Conservation (phyloP, 257 asterid species). For the Agastache rugosa region DNA sequence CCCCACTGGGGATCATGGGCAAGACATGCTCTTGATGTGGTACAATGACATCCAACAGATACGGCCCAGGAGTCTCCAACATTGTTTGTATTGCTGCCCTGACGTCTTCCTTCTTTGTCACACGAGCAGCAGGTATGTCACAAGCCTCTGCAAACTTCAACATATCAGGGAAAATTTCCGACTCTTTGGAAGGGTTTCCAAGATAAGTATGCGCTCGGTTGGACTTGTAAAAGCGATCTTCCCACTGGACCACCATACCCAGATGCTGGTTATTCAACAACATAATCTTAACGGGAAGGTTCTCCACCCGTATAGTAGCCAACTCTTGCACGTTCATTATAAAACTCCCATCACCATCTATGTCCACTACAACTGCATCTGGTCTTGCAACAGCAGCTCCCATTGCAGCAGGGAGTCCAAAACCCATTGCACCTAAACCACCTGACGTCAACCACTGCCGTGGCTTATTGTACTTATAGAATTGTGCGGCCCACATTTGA, state of each 20-base stretch:
- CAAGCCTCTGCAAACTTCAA: conserved; percentile 81
- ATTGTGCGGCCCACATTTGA: conserved; percentile 95
- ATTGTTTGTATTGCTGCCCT: conserved; percentile 68
- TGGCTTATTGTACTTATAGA: conserved; percentile 73
- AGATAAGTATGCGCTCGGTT: conserved; percentile 82
- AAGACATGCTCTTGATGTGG: conserved; percentile 87
- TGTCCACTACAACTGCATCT: conserved; percentile 71
- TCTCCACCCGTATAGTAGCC: conserved; percentile 74
- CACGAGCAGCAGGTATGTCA: conserved; percentile 73
- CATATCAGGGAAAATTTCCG: conserved; percentile 73
- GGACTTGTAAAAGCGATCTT: conserved; percentile 80
- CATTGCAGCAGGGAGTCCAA: conserved; percentile 87
- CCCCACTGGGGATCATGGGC: conserved; percentile 92
- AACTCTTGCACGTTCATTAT: conserved; percentile 86
- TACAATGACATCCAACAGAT: conserved; percentile 79
- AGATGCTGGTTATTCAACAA: conserved; percentile 76
- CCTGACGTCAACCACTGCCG: conserved; percentile 80
- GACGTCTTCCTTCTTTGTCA: conserved; percentile 53
- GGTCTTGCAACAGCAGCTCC: conserved; percentile 91
- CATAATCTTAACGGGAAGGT: conserved; percentile 81
- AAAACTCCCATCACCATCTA: conserved; percentile 95
- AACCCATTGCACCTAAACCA: conserved; percentile 90
- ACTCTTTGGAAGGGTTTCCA: conserved; percentile 70
- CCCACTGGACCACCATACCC: conserved; percentile 96
- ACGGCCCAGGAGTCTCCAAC: conserved; percentile 85